Evolutionary conservation across 768 basidiomycete species (phyloP).

Genomic region (Exidia glandulosa): DNA sequence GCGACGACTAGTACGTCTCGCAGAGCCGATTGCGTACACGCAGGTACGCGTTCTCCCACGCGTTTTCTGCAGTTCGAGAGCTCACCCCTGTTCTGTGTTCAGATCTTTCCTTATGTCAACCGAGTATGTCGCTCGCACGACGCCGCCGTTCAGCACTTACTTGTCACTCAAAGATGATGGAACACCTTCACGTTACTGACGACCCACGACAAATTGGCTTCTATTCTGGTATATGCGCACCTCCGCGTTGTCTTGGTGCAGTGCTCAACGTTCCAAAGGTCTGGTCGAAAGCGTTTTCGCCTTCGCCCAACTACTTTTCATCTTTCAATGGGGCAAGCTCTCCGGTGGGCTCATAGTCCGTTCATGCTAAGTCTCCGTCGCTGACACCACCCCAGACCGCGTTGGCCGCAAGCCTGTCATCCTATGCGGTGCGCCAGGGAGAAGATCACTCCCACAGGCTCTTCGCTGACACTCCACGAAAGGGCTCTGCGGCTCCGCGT

Average conservation of each 20-base stretch:
- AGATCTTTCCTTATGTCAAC: conserved; percentile 63
- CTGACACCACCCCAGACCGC: conserved; percentile 26
- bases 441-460: not conserved
- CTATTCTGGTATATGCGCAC: too few species aligned
- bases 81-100: conserved; percentile 8
- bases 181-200: conserved; percentile 41
- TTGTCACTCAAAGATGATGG: conserved; percentile 36
- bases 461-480: not conserved
- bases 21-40: conserved; percentile 30
- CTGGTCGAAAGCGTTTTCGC: conserved; percentile 58
- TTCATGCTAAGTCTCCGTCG: not conserved
- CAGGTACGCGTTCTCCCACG: not conserved
- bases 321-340: conserved; percentile 52
- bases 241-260: too few species aligned
- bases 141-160: not conserved
- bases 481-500: conserved; percentile 26
- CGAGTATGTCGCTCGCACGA: not conserved
- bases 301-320: conserved; percentile 45
- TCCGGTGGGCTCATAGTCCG: conserved; percentile 30
- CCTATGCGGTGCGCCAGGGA: conserved; percentile 31
- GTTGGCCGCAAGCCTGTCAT: conserved; percentile 58
- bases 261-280: too few species aligned
- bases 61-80: not conserved
- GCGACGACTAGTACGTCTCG: not conserved
- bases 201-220: conserved; percentile 54